Base-by-base conservation (phyloP, 164 flowering plant genomes). In the Kingdonia uniflora region DNA sequence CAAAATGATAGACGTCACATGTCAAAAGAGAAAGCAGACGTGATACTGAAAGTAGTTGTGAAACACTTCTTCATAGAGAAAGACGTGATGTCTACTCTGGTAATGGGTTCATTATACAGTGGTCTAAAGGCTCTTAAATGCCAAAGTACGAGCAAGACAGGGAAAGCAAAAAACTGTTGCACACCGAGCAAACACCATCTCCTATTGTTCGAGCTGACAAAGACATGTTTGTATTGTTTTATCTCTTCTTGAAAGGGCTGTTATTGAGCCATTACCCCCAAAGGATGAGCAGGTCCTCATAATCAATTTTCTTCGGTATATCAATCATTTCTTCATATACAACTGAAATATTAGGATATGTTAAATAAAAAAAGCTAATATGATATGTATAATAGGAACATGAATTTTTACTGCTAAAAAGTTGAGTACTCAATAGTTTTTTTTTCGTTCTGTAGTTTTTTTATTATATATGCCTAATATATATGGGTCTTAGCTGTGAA, bases 51-150 rank as follows among this genome's bases (percentile, higher is more conserved):
- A 79, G 79, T 76, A 14, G 84, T 85, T 60, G 95, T 90, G 20
- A 90, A 85, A 56, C 84, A 83, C 39, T 90, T 87, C 61, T 90
- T 90, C 55, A 79, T 90, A 71, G 96, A 87, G 72, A 87, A 90
- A 76, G 97, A 90, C 73, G 97, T 90, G 53, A 83, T 92, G 25
- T 90, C 97, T 44, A 90, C 97, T 46, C 72, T 90, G 81, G 95
- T 90, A 15, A 90, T 90, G 97, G 97, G 87, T 76, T 90, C 97
- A 43, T 71, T 90, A 55, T 90, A 85, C 60, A 90, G 97, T 79
- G 97, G 97, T 44, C 61, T 90, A 66, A 87, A 79, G 79, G 95
- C 95, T 56, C 95, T 90, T 61, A 89, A 80, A 67, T 71, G 80
- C 54, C 96, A 77, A 65, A 72, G 70, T 55, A 81, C 68, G 68